Evolutionary conservation across 2,329 filamentous ascomycete species (phyloP).

Genomic region (Sporothrix globosa): DNA sequence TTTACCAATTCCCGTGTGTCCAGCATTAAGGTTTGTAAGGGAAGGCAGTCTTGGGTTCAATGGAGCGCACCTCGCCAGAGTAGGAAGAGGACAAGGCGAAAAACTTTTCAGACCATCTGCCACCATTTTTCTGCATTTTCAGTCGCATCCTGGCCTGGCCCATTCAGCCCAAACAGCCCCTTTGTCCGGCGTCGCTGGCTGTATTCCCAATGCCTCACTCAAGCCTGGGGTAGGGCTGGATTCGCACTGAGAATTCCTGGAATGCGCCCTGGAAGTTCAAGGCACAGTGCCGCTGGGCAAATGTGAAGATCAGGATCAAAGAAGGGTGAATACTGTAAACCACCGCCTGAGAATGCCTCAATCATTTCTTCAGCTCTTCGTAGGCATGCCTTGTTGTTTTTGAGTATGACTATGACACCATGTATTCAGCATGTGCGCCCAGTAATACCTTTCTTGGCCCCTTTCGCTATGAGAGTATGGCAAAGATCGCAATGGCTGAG

Average conservation of each 20-base stretch:
- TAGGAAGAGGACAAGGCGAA: background rate
- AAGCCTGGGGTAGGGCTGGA: too few relatives aligned
- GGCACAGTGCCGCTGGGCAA: constrained; percentile 14
- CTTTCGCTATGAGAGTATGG: background rate
- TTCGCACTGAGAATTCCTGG: background rate
- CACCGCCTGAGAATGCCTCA: constrained; percentile 4
- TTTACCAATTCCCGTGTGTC: constrained; percentile 34
- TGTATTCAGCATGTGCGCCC: background rate
- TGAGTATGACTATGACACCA: background rate
- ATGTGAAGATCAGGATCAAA: background rate
- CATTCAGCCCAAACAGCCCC: background rate
- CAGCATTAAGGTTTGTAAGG: constrained; percentile 9
- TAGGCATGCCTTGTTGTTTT: background rate
- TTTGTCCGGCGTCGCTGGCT: constrained; percentile 1
- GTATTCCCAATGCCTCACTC: background rate
- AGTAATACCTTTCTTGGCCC: constrained; percentile 6
- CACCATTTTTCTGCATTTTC: constrained; percentile 4
- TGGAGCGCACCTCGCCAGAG: background rate
- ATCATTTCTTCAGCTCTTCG: background rate
- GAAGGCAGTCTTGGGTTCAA: background rate
- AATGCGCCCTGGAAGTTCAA: constrained; percentile 20
- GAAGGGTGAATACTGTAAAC: background rate
- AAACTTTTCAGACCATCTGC: constrained; percentile 24
- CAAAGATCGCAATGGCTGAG: background rate
- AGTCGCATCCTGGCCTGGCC: background rate